Conservation (phyloP, 2,329 filamentous ascomycete species). For the Teratosphaeria viscida region DNA sequence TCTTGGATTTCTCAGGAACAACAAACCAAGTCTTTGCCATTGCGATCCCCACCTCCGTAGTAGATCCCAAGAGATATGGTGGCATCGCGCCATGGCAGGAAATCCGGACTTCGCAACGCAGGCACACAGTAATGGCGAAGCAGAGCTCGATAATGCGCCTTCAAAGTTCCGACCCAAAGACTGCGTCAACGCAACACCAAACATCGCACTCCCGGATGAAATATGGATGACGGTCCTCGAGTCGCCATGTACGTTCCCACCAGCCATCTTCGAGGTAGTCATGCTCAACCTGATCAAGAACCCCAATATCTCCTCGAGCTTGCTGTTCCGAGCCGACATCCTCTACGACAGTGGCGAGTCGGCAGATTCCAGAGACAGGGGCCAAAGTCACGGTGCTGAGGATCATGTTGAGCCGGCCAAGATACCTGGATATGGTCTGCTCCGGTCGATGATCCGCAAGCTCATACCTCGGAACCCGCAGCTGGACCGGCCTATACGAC, state of each 20-base stretch:
- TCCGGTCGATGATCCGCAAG: constrained; percentile 60
- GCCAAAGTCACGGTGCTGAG: constrained; percentile 15
- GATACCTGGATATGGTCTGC: constrained; percentile 31
- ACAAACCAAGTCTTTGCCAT: no score
- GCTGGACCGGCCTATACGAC: constrained; percentile 63
- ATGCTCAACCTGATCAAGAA: constrained; percentile 69
- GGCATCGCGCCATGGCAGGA: background rate
- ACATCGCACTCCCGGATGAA: constrained; percentile 8
- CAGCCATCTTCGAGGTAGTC: constrained; percentile 52
- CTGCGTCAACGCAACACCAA: background rate
- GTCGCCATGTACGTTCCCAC: constrained; percentile 48
- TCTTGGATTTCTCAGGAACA: no score
- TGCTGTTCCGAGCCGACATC: constrained; percentile 70
- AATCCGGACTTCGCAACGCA: background rate
- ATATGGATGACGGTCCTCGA: constrained; percentile 20
- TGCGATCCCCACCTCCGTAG: background rate
- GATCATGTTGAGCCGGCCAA: background rate
- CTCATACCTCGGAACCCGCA: constrained; percentile 74
- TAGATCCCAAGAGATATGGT: no score
- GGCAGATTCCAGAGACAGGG: constrained; percentile 36
- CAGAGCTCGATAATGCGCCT: background rate
- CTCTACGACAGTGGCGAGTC: constrained; percentile 40
- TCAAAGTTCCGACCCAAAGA: background rate
- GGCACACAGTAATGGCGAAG: background rate
- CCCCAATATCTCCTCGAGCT: constrained; percentile 68